Conservation (phyloP, 2,329 filamentous ascomycete genomes). For the Aspergillus sp. region DNA sequence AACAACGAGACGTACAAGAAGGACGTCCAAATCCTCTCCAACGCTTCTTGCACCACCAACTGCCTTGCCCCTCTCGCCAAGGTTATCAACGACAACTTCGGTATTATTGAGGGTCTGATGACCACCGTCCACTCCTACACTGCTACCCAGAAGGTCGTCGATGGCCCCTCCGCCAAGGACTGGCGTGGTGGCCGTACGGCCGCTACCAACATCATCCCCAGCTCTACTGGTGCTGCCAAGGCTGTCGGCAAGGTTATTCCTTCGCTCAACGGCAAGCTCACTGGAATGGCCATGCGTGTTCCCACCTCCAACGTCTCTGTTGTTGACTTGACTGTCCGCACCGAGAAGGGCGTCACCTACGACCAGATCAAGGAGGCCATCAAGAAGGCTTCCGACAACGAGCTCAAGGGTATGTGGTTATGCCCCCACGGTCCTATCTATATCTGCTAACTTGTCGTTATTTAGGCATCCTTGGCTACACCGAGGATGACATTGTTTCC, state of each 20-base stretch:
- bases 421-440: neutral
- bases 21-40: slow-evolving; percentile 91
- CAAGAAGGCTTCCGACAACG: slow-evolving; percentile 81
- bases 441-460: slow-evolving; percentile 1
- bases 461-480: slow-evolving; percentile 86
- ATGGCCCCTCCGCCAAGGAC: slow-evolving; percentile 97
- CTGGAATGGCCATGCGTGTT: slow-evolving; percentile 99
- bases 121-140: slow-evolving; percentile 99
- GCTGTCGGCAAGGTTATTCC: slow-evolving; percentile 99
- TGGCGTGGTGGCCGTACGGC: slow-evolving; percentile 99
- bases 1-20: slow-evolving; percentile 93
- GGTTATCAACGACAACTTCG: slow-evolving; percentile 98
- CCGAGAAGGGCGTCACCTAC: slow-evolving; percentile 74
- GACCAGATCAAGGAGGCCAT: slow-evolving; percentile 90
- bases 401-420: slow-evolving; percentile 70
- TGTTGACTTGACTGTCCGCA: slow-evolving; percentile 91
- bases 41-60: slow-evolving; percentile 99
- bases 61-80: slow-evolving; percentile 99
- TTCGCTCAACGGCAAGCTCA: slow-evolving; percentile 97
- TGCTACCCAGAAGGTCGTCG: slow-evolving; percentile 98
- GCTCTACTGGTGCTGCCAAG: slow-evolving; percentile 99
- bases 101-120: slow-evolving; percentile 98
- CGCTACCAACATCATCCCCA: slow-evolving; percentile 99
- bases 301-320: slow-evolving; percentile 98
- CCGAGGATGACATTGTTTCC: slow-evolving; percentile 95